These are phyloP conservation scores for Russula virescens DNA, from an alignment of 768 basidiomycete genomes.

Conservation along the genomic window DNA sequence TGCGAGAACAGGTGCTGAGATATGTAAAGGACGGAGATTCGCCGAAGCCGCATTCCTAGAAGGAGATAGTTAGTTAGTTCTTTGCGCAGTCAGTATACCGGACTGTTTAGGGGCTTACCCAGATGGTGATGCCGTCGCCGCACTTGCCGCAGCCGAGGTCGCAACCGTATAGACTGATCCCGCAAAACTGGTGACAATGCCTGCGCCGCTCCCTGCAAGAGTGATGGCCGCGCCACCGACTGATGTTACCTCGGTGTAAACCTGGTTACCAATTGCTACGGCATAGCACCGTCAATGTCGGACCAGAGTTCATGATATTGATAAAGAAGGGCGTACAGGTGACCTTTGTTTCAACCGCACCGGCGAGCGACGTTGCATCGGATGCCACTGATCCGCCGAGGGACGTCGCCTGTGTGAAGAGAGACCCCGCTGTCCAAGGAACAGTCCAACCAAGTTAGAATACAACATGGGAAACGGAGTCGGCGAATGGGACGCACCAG, in stretches of 20 bases:
- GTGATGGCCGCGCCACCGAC: constrained; percentile 22
- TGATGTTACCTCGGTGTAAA: constrained; percentile 19
- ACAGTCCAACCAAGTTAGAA: constrained; percentile 4
- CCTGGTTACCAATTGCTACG: constrained; percentile 16
- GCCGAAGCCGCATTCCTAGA: constrained; percentile 5
- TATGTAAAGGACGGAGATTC: neutral
- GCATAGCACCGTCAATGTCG: neutral
- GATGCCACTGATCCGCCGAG: neutral
- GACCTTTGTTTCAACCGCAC: constrained; percentile 6
- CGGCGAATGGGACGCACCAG: neutral
- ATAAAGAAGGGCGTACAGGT: constrained; percentile 15
- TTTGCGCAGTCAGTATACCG: neutral
- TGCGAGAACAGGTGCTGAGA: constrained; percentile 7
- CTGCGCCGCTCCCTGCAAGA: constrained; percentile 19
- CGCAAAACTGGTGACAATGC: constrained; percentile 20
- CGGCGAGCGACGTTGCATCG: neutral
- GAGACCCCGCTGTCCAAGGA: constrained; percentile 10
- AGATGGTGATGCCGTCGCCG: neutral
- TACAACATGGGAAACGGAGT: neutral
- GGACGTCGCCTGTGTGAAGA: constrained; percentile 3
- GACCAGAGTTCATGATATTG: no score
- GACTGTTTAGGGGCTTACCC: neutral
- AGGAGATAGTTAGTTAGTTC: neutral
- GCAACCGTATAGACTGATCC: constrained; percentile 23
- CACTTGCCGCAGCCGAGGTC: constrained; percentile 6